Base-by-base conservation (phyloP, 2,329 filamentous ascomycete genomes). In the Cercospora sp. region DNA sequence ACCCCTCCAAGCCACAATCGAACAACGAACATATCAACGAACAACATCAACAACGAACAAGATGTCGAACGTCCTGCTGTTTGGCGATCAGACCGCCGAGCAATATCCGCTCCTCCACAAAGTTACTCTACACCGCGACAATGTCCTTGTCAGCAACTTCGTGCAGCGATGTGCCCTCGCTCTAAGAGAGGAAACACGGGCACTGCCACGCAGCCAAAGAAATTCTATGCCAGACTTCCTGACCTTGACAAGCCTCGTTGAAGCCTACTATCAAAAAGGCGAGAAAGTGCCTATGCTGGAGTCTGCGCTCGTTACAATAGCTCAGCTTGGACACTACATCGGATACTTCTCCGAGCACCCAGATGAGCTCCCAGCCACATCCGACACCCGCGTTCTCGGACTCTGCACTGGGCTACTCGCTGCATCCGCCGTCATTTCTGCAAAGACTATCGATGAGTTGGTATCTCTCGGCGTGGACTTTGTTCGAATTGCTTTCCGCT, bases 31-130 rank as follows among this genome's bases (percentile, higher is more conserved):
- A 61, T 30, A 5, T 49, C 49, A 40, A 18, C 30, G 37, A 24
- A 40, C 10, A 30, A 10, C 8, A 8, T 28, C 40, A 40, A 45
- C 45, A 40, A 28, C 51, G 45, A 24, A 58, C 64, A 78, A 61
- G n/a, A 80, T 80, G 78, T 77, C 78, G 77, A 84, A 84, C 75
- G 76, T 82, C 67, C 85, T 90, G 78, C 85, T 91, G 70, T 90
- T 91, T 77, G 89, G 89, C 81, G 89, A 91, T 77, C 89, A 91
- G 80, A 91, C 89, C 69, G 84, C 88, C 74, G 88, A 90, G 78
- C 89, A 89, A 74, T 87, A 90, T 76, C 82, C 81, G 72, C 87
- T 90, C 71, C 80, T 91, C 69, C 80, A 81, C 72, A 83, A 83
- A 74, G 79, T 82, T 32, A 78, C 79, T 66, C 79, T 82, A 61